Percentiles rank a stretch among this genome's conserved stretches.
These are phyloP conservation scores for Phytophthora hibernalis DNA, from an alignment of 352 stramenopile species.

Conservation along the genomic window DNA sequence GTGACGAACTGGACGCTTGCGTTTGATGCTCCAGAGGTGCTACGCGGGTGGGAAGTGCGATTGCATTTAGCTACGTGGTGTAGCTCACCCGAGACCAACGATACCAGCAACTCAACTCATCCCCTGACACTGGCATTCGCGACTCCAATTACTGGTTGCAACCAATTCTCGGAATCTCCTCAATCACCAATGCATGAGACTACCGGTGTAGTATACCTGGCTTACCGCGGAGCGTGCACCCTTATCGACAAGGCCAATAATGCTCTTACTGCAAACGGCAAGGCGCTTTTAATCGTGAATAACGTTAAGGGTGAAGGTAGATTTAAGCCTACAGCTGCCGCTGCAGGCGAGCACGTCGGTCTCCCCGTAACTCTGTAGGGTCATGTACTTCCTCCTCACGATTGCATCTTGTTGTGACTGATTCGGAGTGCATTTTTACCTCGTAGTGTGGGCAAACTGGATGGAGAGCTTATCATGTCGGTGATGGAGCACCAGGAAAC, in stretches of 20 bases:
- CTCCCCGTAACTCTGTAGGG: conserved; percentile 71
- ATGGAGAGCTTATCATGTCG: conserved; percentile 67
- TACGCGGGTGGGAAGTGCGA: conserved; percentile 57
- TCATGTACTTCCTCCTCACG: neutral
- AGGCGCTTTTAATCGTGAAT: conserved; percentile 65
- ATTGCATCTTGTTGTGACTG: neutral
- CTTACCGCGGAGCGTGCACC: conserved; percentile 64
- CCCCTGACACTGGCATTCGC: conserved; percentile 41
- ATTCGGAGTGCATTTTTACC: conserved; percentile 2
- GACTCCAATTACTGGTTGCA: conserved; percentile 53
- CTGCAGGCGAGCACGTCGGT: conserved; percentile 35
- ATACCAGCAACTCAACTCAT: conserved; percentile 15
- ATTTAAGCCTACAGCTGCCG: conserved; percentile 50
- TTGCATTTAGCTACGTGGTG: conserved; percentile 74
- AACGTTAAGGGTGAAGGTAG: conserved; percentile 66
- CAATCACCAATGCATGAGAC: conserved; percentile 7
- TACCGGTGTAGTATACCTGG: conserved; percentile 41
- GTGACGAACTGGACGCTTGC: conserved; percentile 63
- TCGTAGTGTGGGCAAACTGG: conserved; percentile 63
- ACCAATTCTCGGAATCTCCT: conserved; percentile 17
- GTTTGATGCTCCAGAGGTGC: conserved; percentile 51
- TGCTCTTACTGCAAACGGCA: conserved; percentile 37
- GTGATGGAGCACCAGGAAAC: conserved; percentile 62
- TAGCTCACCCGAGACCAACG: conserved; percentile 32
- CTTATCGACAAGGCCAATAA: conserved; percentile 75